Evolutionary conservation across 2,329 filamentous ascomycete species (phyloP).

Genomic region (Cladosporium cucumerinum): DNA sequence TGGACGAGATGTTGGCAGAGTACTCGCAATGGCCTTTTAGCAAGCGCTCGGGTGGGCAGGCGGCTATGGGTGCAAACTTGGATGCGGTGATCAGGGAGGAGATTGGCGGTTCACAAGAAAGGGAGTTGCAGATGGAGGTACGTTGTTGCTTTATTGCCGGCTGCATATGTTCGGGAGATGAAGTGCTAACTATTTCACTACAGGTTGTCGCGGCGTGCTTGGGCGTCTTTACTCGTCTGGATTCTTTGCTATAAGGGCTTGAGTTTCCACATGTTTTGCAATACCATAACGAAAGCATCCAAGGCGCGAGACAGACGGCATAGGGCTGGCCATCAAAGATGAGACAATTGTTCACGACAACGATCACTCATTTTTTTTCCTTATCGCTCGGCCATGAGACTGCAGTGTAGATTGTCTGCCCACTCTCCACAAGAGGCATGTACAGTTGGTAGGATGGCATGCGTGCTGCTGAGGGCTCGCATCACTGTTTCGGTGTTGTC

Average conservation of each 20-base stretch:
- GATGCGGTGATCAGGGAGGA: constrained; percentile 85
- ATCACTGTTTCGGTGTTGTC: neutral
- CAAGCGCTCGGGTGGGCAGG: constrained; percentile 68
- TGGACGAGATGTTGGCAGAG: constrained; percentile 90
- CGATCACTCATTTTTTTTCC: neutral
- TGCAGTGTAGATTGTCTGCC: neutral
- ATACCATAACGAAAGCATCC: neutral
- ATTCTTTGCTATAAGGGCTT: constrained; percentile 76
- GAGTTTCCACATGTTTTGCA: neutral
- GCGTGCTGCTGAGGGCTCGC: neutral
- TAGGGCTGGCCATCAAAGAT: neutral
- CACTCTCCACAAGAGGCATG: neutral
- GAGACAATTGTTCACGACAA: neutral
- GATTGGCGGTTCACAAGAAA: constrained; percentile 80
- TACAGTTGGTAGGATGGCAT: neutral
- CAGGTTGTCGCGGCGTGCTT: constrained; percentile 87
- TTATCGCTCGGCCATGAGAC: neutral
- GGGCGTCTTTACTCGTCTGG: constrained; percentile 94
- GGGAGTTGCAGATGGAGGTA: constrained; percentile 94
- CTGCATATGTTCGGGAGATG: neutral
- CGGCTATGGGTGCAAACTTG: constrained; percentile 88
- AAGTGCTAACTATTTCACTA: constrained; percentile 25
- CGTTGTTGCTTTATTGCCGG: constrained; percentile 18
- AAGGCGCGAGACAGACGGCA: neutral
- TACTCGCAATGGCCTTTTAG: constrained; percentile 98